phyloP scores from a whole-genome alignment of 2,329 filamentous ascomycete species.

The Achaetomium macrosporum region DNA sequence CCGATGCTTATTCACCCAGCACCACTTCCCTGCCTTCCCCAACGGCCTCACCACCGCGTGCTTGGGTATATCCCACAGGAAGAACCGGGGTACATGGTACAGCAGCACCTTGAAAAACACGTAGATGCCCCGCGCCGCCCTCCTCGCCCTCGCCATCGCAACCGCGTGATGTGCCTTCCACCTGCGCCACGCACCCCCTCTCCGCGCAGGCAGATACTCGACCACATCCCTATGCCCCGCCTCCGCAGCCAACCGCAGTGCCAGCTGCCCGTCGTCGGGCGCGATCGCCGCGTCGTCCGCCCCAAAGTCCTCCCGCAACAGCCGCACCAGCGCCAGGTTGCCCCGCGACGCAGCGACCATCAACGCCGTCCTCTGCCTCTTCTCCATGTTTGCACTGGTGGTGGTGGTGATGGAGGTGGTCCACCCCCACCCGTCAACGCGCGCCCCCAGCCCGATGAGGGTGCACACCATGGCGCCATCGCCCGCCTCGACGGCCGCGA shows the following conservation, averaged over 20 bases:
- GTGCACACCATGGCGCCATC: constrained; percentile 30
- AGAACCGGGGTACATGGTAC: constrained; percentile 29
- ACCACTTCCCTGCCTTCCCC: constrained; percentile 24
- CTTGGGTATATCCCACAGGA: constrained; percentile 28
- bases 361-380: constrained; percentile 36
- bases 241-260: constrained; percentile 39
- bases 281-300: constrained; percentile 41
- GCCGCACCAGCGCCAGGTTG: constrained; percentile 35
- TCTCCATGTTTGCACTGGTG: neutral
- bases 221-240: constrained; percentile 40
- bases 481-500: constrained; percentile 31
- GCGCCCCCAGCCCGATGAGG: constrained; percentile 33
- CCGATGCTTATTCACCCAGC: constrained; percentile 18
- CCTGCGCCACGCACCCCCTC: constrained; percentile 35
- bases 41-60: constrained; percentile 14
- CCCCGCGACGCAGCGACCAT: constrained; percentile 39
- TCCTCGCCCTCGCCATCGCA: constrained; percentile 26
- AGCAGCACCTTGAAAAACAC: constrained; percentile 25
- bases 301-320: constrained; percentile 35
- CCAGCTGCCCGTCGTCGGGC: constrained; percentile 41
- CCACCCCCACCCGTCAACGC: constrained; percentile 27
- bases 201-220: constrained; percentile 35
- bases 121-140: constrained; percentile 23
- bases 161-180: constrained; percentile 31
- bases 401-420: neutral